These are phyloP conservation scores for Sonneratia alba DNA, from an alignment of 345 rosid genomes.

Conservation along the genomic window DNA sequence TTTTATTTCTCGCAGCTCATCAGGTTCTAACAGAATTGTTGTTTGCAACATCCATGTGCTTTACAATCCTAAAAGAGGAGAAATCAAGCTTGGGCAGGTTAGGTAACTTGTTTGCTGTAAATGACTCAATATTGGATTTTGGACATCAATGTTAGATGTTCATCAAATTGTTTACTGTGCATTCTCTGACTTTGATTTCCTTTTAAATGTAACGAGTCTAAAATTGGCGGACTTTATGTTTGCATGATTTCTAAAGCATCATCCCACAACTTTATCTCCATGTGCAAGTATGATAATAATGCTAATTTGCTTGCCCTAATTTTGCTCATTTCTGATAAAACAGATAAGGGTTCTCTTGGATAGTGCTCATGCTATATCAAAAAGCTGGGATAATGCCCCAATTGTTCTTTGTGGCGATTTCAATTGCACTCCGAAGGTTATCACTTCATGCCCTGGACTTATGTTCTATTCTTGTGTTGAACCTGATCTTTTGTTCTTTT, in stretches of 20 bases:
- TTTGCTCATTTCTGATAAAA: slow-evolving; percentile 14
- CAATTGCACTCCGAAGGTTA: slow-evolving; percentile 92
- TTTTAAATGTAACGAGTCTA: neutral
- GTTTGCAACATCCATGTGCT: slow-evolving; percentile 89
- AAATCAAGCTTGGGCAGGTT: slow-evolving; percentile 70
- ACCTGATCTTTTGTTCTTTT: slow-evolving; percentile 2
- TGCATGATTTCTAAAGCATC: neutral
- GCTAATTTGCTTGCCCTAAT: neutral
- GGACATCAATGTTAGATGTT: neutral
- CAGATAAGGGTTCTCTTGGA: slow-evolving; percentile 78
- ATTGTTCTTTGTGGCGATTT: slow-evolving; percentile 94
- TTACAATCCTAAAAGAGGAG: slow-evolving; percentile 94
- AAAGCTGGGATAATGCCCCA: slow-evolving; percentile 75
- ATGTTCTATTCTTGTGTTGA: slow-evolving; percentile 6
- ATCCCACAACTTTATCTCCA: neutral
- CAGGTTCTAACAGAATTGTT: slow-evolving; percentile 43
- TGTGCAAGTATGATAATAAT: neutral
- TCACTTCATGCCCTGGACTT: slow-evolving; percentile 7
- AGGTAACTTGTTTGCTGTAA: slow-evolving; percentile 38
- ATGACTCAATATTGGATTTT: neutral
- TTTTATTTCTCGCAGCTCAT: slow-evolving; percentile 36
- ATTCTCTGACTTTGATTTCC: neutral
- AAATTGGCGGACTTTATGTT: neutral
- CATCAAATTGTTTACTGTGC: too few relatives aligned
- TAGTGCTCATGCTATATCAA: slow-evolving; percentile 65